Base-by-base conservation (phyloP, 768 basidiomycete genomes). In the Leucosporidium yakuticum region DNA sequence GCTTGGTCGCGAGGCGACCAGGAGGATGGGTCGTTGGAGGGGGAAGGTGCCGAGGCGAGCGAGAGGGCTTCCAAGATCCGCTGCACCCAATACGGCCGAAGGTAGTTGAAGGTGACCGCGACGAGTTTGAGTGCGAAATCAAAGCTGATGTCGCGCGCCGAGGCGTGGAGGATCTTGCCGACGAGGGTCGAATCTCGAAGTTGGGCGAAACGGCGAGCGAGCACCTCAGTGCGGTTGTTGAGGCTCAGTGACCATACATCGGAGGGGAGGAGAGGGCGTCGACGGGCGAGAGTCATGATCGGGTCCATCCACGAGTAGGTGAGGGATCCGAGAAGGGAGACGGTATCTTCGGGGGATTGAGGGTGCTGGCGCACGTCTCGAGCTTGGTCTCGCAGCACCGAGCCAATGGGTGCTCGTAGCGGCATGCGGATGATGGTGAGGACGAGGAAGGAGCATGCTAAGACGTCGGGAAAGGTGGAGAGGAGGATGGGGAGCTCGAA, bases 171-270 rank as follows among this genome's bases (percentile, higher is more conserved):
- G 12, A 74, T 59, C 20, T 63, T 63, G 2, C 69, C 57, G 1
- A 72, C 51, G 4, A 74, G 62, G 11, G 74, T 63, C 36, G 60
- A 56, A 25, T 49, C 59, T 1, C 70, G 67, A 34, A 65, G 63
- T 23, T 34, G 19, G 68, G 60, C 0, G 62, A 29, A 74, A 1
- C 69, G 54, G 1, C 65, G 29, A 4, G 58, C 39, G 23, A 74
- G 63, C 7, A 74, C 68, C 34, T 67, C 63, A 20, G 66, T 60
- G 5, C 67, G 63, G 39, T 73, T 69, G 44, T 53, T 71, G 21
- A 68, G 49, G 27, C 69, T 67, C n/a, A 74, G 69, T 14, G 59
- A 54, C 63, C 69, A 74, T 0, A 74, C 69, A 34, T 74, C 74
- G 48, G n/a, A 27, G 1, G 69, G 56, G 5, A 36, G 27, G 5